A percentile compares a stretch with the other conserved stretches of the same genome.
These are phyloP conservation scores for Pseudognaphalium luteoalbum DNA, from an alignment of 129 eudicot species.

Conservation along the genomic window DNA sequence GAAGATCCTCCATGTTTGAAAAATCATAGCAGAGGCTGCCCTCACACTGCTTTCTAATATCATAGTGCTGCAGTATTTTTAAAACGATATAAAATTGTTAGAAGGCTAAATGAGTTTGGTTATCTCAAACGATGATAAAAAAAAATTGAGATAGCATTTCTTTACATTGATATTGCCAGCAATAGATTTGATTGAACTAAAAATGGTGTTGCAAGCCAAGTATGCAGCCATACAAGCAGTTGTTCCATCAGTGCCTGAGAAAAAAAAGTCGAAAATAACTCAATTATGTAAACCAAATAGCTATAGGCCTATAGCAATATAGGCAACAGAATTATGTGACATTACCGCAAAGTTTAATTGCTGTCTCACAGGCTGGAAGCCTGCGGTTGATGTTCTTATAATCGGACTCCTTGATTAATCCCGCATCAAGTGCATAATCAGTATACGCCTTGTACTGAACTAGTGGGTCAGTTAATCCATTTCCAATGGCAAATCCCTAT, in stretches of 20 bases:
- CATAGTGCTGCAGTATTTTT: slow-evolving; percentile 72
- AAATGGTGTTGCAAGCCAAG: slow-evolving; percentile 75
- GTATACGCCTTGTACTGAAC: slow-evolving; percentile 88
- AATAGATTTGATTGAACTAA: slow-evolving; percentile 51
- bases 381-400: slow-evolving; percentile 62
- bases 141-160: not conserved
- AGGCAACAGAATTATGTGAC: not conserved
- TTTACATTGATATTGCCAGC: slow-evolving; percentile 84
- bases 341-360: slow-evolving; percentile 89
- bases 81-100: not conserved
- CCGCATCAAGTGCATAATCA: slow-evolving; percentile 87
- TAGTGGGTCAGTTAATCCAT: slow-evolving; percentile 92
- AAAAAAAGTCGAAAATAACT: slow-evolving; percentile 5
- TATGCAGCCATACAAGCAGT: slow-evolving; percentile 80
- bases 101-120: not conserved
- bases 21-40: slow-evolving; percentile 97
- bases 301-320: not conserved
- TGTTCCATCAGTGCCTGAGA: slow-evolving; percentile 85
- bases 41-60: slow-evolving; percentile 82
- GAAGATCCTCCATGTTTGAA: slow-evolving; percentile 70
- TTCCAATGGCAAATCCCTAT: slow-evolving; percentile 99
- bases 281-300: not conserved
- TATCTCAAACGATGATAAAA: not conserved
- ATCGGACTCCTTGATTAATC: slow-evolving; percentile 61
- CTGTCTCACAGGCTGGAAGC: slow-evolving; percentile 77